Conservation (phyloP, 2,329 filamentous ascomycete genomes). For the Neonectria coccinea region DNA sequence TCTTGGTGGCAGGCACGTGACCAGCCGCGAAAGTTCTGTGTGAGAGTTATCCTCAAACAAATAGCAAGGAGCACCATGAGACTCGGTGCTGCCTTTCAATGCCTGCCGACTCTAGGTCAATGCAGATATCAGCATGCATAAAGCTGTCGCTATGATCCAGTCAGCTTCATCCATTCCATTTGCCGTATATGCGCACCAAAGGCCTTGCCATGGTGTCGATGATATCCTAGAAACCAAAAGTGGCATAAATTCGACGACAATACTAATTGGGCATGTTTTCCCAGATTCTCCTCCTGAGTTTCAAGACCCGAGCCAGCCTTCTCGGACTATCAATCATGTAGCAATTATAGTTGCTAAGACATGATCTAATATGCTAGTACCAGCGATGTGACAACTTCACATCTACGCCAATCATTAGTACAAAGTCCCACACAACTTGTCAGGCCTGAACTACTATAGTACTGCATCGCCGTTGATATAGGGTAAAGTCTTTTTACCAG, state of each 20-base stretch:
- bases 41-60: neutral
- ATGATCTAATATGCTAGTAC: neutral
- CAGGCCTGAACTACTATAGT: neutral
- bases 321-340: neutral
- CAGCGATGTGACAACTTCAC: neutral
- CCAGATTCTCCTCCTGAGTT: neutral
- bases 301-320: neutral
- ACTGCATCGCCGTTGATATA: neutral
- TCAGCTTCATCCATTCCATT: neutral
- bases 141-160: neutral
- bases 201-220: neutral
- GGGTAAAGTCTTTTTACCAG: neutral
- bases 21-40: neutral
- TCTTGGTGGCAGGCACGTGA: conserved; percentile 6
- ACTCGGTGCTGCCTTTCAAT: neutral
- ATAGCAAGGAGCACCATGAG: neutral
- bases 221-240: neutral
- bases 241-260: neutral
- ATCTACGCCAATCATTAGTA: neutral
- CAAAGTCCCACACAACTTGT: neutral
- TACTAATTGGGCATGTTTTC: neutral
- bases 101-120: neutral
- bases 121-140: neutral
- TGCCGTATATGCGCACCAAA: neutral
- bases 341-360: neutral